phyloP scores from a whole-genome alignment of 2,329 filamentous ascomycete species.

The Fusarium lyarnte region DNA sequence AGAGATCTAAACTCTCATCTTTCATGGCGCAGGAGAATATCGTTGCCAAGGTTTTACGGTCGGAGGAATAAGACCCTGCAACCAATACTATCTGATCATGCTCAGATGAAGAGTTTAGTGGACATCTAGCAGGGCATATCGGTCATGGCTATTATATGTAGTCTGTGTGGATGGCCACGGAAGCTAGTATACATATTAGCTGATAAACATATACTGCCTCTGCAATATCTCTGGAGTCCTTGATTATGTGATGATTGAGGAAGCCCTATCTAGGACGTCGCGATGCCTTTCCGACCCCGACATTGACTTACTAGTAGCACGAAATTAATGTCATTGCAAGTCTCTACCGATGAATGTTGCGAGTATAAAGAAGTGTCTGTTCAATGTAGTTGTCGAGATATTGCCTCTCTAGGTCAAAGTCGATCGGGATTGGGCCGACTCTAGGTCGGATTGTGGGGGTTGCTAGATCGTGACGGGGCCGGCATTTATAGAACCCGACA shows the following conservation, averaged over 20 bases:
- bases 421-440: constrained; percentile 15
- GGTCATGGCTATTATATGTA: neutral
- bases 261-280: neutral
- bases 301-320: neutral
- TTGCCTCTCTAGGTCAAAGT: constrained; percentile 17
- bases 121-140: neutral
- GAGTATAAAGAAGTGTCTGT: neutral
- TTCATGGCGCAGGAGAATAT: neutral
- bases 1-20: neutral
- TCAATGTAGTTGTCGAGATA: neutral
- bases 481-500: constrained; percentile 7
- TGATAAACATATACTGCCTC: neutral
- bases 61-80: too few relatives aligned
- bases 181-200: neutral
- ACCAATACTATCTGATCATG: too few relatives aligned
- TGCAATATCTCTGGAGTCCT: neutral
- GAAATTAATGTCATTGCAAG: neutral
- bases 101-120: too few relatives aligned
- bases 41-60: neutral
- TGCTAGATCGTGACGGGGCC: neutral
- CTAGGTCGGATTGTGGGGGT: constrained; percentile 12
- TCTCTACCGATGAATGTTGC: rapidly evolving
- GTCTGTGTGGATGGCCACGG: neutral
- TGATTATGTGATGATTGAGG: neutral
- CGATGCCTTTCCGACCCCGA: neutral